Conservation (phyloP, 1,139 yeast genomes). For the Blastobotrys niveus region DNA sequence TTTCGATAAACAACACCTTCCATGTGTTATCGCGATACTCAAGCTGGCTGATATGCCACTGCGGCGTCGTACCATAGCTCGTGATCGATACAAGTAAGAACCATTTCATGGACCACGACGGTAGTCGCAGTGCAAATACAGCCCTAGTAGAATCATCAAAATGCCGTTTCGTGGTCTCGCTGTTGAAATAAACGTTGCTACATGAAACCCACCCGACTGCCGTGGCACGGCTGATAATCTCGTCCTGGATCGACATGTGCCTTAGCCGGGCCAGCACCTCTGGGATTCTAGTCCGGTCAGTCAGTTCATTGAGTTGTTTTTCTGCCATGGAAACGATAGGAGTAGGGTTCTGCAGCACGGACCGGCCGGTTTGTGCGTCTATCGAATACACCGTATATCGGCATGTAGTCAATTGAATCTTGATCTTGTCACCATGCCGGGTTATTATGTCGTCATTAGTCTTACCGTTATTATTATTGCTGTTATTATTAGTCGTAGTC, state of each 20-base stretch:
- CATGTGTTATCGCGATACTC: conserved; percentile 29
- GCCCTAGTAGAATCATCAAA: conserved; percentile 23
- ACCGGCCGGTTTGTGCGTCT: conserved; percentile 32
- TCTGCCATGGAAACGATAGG: conserved; percentile 30
- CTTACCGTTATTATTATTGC: conserved; percentile 3
- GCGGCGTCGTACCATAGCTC: conserved; percentile 19
- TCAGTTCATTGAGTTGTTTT: conserved; percentile 29
- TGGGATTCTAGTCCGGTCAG: conserved; percentile 25
- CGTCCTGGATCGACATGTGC: conserved; percentile 31
- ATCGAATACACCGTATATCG: conserved; percentile 28
- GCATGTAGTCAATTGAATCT: conserved; percentile 26
- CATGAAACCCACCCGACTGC: conserved; percentile 35
- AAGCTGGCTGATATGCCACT: conserved; percentile 32
- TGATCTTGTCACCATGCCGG: conserved; percentile 22
- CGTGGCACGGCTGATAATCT: conserved; percentile 30
- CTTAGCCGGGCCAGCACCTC: conserved; percentile 29
- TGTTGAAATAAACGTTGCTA: conserved; percentile 22
- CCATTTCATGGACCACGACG: conserved; percentile 35
- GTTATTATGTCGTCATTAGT: conserved; percentile 7
- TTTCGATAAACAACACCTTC: conserved; percentile 28
- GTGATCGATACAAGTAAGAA: conserved; percentile 31
- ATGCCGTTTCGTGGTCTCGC: conserved; percentile 25
- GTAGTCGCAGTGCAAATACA: conserved; percentile 31
- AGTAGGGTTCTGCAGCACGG: conserved; percentile 31
- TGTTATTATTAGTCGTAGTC: no score